Evolutionary conservation across 148 eudicot species (phyloP), one percentile per base, ranked within the genome.

Genomic region (Silene conica): DNA sequence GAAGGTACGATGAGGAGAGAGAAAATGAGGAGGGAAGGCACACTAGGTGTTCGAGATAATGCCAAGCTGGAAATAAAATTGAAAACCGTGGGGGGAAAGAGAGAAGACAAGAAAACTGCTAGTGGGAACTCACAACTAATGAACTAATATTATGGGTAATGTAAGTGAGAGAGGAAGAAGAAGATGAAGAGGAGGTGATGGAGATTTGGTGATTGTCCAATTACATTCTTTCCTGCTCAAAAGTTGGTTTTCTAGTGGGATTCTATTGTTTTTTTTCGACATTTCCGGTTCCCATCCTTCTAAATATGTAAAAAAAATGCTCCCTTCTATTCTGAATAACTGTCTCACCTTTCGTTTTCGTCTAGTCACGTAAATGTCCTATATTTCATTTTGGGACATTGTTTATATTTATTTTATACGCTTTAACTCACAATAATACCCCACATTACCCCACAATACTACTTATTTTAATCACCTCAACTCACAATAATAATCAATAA

Each of bases 41-140:
- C 73, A 71, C 72, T 67, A 75, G 63, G 56, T 63, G 75, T 79
- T 79, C 23, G 82, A 70, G 72, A 77, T 70, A 77, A 80, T 80
- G 79, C 69, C 31, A 50, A 62, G 80, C 67, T 77, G 75, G 83
- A 34, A 34, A 34, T 34, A 34, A 77, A 71, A 67, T 67, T 73
- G 77, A 21, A 57, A 78, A 78, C 66, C 41, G 73, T 65, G 41
- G 41, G 41, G 41, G 41, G 41, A n/a, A 34, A 34, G 41, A 34
- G 41, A 34, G 41, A 34, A 61, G 74, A 79, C 74, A 79, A 69
- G 75, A 85, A 76, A 80, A 83, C 79, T 79, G 83, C 80, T 63
- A 71, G 76, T 80, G 77, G 81, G 79, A 20, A 10, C 78, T 75
- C 73, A 64, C 74, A n/a, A n/a, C n/a, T n/a, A n/a, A n/a, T n/a